Evolutionary conservation across 306 rosid genomes (phyloP).

Genomic region (Hylodesmum podocarpum): DNA sequence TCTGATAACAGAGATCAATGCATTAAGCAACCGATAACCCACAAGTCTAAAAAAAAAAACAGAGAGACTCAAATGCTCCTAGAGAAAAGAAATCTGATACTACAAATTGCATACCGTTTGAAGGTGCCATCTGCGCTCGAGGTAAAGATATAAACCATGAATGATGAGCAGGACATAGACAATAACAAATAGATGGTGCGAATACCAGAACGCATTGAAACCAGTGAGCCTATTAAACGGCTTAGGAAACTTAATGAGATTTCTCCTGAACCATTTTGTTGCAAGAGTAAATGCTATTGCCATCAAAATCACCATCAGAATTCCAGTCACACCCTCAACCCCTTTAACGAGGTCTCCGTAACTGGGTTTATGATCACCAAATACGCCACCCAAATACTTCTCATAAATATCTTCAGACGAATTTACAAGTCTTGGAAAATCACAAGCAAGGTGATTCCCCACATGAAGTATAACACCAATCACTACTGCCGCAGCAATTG

Average conservation of each 20-base stretch:
- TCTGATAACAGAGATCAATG: slow-evolving; percentile 51
- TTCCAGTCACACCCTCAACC: slow-evolving; percentile 82
- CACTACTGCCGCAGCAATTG: slow-evolving; percentile 77
- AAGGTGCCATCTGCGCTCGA: slow-evolving; percentile 63
- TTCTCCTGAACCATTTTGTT: slow-evolving; percentile 77
- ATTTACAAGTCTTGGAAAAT: slow-evolving; percentile 70
- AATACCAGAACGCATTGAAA: slow-evolving; percentile 95
- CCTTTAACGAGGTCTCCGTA: slow-evolving; percentile 64
- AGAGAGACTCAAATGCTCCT: background rate
- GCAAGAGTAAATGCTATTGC: slow-evolving; percentile 83
- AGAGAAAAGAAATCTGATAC: background rate
- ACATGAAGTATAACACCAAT: slow-evolving; percentile 80
- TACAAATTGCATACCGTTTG: slow-evolving; percentile 58
- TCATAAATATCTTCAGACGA: slow-evolving; percentile 31
- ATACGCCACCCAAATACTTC: slow-evolving; percentile 36
- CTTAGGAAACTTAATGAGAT: slow-evolving; percentile 71
- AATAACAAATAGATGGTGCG: slow-evolving; percentile 91
- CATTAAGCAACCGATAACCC: background rate
- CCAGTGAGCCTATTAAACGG: slow-evolving; percentile 88
- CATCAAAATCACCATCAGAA: slow-evolving; percentile 78
- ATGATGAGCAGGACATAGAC: slow-evolving; percentile 78
- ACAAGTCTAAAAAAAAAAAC: background rate
- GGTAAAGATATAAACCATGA: slow-evolving; percentile 74
- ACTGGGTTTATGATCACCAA: slow-evolving; percentile 62
- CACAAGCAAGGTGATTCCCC: slow-evolving; percentile 88